Conservation (phyloP, 1,284 basidiomycete species). For the Rhodotorula mucilaginosa region DNA sequence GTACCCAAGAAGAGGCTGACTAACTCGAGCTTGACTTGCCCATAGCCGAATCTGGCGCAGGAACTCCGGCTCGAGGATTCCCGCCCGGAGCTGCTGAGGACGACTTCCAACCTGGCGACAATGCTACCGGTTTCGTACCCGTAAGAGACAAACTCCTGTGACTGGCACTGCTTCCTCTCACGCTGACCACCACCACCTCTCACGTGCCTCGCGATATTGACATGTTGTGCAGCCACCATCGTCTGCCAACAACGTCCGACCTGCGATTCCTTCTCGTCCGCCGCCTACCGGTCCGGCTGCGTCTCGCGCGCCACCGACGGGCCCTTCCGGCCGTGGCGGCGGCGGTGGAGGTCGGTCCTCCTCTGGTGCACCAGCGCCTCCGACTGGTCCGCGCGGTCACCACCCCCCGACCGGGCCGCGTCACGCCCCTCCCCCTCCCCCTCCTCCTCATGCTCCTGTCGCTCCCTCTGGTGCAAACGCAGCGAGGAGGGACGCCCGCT, state of each 20-base stretch:
- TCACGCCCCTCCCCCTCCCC: neutral
- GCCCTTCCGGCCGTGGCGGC: neutral
- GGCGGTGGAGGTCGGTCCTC: neutral
- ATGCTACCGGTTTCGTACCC: constrained; percentile 17
- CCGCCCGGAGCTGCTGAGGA: neutral
- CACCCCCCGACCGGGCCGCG: constrained; percentile 60
- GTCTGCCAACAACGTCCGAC: neutral
- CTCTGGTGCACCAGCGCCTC: constrained; percentile 64
- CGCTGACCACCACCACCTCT: neutral
- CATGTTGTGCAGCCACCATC: constrained; percentile 4
- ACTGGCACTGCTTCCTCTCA: neutral
- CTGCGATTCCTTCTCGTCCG: constrained; percentile 1
- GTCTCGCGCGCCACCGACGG: neutral
- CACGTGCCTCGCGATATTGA: too few relatives aligned
- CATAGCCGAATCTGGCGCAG: neutral
- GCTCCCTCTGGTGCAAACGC: neutral
- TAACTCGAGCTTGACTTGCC: neutral
- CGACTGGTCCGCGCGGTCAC: constrained; percentile 44
- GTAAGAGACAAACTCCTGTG: neutral
- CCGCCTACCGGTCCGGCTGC: neutral
- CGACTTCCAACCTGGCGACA: constrained; percentile 26
- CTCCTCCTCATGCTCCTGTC: too few relatives aligned
- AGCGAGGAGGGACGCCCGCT: constrained; percentile 43
- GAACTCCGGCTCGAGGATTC: neutral
- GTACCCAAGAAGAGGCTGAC: too few relatives aligned